Evolutionary conservation across 306 rosid genomes (phyloP).

Genomic region (Rosa multiflora): DNA sequence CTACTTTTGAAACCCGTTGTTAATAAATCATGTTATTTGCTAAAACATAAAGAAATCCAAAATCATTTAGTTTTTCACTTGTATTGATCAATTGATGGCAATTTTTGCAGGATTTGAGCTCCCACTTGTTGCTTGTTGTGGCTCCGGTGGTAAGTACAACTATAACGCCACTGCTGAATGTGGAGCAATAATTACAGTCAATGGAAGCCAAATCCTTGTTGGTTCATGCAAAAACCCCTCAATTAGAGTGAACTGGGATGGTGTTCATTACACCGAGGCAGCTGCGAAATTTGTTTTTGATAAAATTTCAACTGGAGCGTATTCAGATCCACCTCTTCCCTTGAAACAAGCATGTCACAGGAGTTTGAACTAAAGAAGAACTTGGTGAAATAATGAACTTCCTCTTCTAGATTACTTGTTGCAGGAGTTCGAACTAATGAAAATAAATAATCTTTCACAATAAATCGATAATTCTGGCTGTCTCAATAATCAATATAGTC

Average conservation of each 20-base stretch:
- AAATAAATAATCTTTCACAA: no score
- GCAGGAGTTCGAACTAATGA: no score
- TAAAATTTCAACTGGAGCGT: conserved; percentile 42
- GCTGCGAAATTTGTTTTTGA: conserved; percentile 39
- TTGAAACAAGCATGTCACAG: conserved; percentile 36
- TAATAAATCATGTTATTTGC: no score
- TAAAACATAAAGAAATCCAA: no score
- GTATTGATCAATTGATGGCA: neutral
- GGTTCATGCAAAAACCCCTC: conserved; percentile 43
- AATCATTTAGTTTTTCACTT: neutral
- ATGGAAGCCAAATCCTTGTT: conserved; percentile 34
- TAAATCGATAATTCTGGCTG: no score
- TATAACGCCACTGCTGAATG: conserved; percentile 1
- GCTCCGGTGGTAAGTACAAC: conserved; percentile 54
- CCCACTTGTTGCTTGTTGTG: conserved; percentile 46
- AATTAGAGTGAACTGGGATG: conserved; percentile 49
- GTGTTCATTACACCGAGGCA: conserved; percentile 52
- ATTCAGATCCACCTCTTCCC: conserved; percentile 42
- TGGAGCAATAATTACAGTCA: conserved; percentile 26
- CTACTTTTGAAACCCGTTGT: no score
- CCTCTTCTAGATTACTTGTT: no score
- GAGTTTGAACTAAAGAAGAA: neutral
- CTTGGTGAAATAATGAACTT: neutral
- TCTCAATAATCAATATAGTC: no score
- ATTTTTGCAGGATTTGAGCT: conserved; percentile 44